Evolutionary conservation across 352 stramenopile species (phyloP), one percentile per base, ranked within the genome.

Genomic region (Phytophthora multivora): DNA sequence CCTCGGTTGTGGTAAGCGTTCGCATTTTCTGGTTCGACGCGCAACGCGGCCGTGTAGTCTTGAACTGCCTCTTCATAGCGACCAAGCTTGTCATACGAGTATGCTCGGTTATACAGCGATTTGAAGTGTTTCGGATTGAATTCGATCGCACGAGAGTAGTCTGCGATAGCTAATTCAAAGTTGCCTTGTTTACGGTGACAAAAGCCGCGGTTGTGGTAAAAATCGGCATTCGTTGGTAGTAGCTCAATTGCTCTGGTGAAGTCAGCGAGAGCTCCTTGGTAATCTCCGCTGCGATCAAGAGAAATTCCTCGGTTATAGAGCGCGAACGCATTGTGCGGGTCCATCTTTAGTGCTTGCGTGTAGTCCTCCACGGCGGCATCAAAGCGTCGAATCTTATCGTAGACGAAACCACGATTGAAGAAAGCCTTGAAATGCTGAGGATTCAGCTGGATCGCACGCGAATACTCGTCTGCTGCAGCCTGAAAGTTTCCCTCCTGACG

Each of bases 371-470:
- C 89, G 8, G 87, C 87, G 0, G 62, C 62, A 47, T 95, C 80
- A 59, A 97, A 94, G 5, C 71, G 66, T 1, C 79, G 69, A 52
- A 96, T 70, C 52, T 94, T 96, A 68, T 97, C 86, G 49, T 67
- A 90, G 3, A 88, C 85, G 52, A 96, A 97, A 1, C 81, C 90
- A 28, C 90, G 86, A 49, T 97, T 97, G 62, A 96, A 97, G 46
- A 81, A 79, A 35, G 89, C 85, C 59, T 96, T 97, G 64, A 97
- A 97, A 51, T 97, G 90, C 0, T 59, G 42, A 23, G 78, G 83
- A 36, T 96, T 84, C 7, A 93, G 58, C 16, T 70, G 58, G 31
- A 97, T 87, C 12, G 89, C 89, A 38, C 71, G 69, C 7, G 84
- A 85, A 52, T 97, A 97, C 47, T 92, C 88, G 16, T 77, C 61